Percentiles rank a stretch among this genome's conserved stretches.
phyloP scores from a whole-genome alignment of 768 basidiomycete genomes.

The Suillus placidus region DNA sequence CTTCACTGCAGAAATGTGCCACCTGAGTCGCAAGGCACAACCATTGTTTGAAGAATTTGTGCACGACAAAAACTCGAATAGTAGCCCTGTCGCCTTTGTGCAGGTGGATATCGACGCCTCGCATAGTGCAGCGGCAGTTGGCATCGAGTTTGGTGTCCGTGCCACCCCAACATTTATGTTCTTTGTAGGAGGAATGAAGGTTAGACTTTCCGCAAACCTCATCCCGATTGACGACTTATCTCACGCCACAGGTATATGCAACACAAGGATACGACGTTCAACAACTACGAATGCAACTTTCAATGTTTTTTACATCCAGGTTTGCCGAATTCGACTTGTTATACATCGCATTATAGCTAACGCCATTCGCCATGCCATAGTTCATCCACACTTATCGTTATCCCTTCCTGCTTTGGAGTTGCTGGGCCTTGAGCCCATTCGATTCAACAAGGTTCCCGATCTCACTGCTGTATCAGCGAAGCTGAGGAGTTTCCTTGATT shows the following conservation, averaged over 20 bases:
- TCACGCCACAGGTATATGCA: slow-evolving; percentile 56
- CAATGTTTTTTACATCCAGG: slow-evolving; percentile 74
- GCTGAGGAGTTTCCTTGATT: slow-evolving; percentile 63
- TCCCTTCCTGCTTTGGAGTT: slow-evolving; percentile 61
- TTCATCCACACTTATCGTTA: slow-evolving; percentile 72
- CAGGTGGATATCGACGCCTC: slow-evolving; percentile 83
- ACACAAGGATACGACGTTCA: slow-evolving; percentile 69
- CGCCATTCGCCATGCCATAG: slow-evolving; percentile 38
- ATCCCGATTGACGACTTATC: background rate
- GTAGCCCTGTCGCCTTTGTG: slow-evolving; percentile 66
- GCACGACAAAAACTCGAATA: slow-evolving; percentile 53
- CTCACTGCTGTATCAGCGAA: slow-evolving; percentile 66
- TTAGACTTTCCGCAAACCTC: slow-evolving; percentile 23
- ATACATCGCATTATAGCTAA: background rate
- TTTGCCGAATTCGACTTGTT: slow-evolving; percentile 71
- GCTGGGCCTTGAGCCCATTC: slow-evolving; percentile 71
- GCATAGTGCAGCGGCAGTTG: slow-evolving; percentile 55
- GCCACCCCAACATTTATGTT: slow-evolving; percentile 92
- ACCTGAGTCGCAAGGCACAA: slow-evolving; percentile 81
- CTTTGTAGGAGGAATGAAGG: slow-evolving; percentile 78
- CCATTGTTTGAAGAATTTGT: slow-evolving; percentile 83
- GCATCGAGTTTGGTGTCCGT: slow-evolving; percentile 61
- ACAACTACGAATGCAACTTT: slow-evolving; percentile 73
- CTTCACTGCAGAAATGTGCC: slow-evolving; percentile 77
- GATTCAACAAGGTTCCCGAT: slow-evolving; percentile 71